A percentile compares a stretch with the other conserved stretches of the same genome.
phyloP scores from a whole-genome alignment of 1,284 basidiomycete genomes.

The Waitea zeae region DNA sequence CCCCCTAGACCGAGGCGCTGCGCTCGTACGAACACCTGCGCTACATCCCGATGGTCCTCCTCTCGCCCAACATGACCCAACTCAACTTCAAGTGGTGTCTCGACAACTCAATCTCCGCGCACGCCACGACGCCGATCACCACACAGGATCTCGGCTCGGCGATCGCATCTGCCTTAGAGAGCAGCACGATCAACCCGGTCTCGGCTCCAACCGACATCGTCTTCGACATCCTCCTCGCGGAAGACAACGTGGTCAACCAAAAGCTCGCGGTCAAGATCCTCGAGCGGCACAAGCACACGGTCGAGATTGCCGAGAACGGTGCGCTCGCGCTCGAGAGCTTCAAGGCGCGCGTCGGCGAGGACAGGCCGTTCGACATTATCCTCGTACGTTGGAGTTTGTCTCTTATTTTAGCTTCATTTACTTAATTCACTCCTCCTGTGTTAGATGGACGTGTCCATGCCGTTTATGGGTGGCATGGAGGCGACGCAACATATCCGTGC shows the following conservation, averaged over 20 bases:
- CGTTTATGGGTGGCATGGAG: conserved; percentile 91
- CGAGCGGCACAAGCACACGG: conserved; percentile 91
- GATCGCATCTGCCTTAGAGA: conserved; percentile 87
- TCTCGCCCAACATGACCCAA: conserved; percentile 38
- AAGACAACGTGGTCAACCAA: conserved; percentile 98
- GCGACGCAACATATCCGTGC: conserved; percentile 69
- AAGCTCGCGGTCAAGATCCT: conserved; percentile 94
- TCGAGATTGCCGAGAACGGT: conserved; percentile 97
- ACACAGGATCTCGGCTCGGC: conserved; percentile 86
- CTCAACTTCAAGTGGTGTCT: conserved; percentile 65
- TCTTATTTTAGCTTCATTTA: conserved; percentile 1
- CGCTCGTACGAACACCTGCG: conserved; percentile 88
- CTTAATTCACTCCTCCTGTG: conserved; percentile 6
- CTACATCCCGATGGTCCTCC: conserved; percentile 94
- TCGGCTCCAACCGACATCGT: conserved; percentile 69
- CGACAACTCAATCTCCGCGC: conserved; percentile 81
- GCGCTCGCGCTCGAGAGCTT: conserved; percentile 81
- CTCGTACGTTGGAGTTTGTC: conserved; percentile 34
- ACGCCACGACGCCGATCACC: conserved; percentile 82
- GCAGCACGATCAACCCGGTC: conserved; percentile 74
- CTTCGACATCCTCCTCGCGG: conserved; percentile 91
- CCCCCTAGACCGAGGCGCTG: conserved; percentile 71
- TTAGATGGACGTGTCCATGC: conserved; percentile 98
- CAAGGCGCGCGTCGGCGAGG: conserved; percentile 58
- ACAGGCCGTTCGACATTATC: conserved; percentile 73